These are phyloP conservation scores for Beauveria pseudobassiana DNA, from an alignment of 2,329 filamentous ascomycete genomes.

Conservation along the genomic window DNA sequence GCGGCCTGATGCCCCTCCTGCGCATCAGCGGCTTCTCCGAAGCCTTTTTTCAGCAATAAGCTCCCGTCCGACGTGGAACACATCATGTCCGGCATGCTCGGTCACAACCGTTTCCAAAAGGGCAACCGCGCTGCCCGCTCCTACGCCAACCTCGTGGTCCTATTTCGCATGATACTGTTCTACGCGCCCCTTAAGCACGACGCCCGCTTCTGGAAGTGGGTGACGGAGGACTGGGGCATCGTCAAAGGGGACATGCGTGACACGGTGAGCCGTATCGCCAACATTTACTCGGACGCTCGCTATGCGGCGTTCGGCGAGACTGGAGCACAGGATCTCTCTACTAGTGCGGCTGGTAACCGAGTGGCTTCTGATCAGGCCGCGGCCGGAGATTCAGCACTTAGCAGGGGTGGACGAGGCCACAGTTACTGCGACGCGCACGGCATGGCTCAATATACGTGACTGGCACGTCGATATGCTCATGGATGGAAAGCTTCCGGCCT, in stretches of 20 bases:
- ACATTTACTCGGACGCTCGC: background rate
- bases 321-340: background rate
- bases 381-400: background rate
- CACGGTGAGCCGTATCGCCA: background rate
- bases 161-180: conserved; percentile 7
- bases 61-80: background rate
- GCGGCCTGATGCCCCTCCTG: background rate
- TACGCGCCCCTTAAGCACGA: background rate
- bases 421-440: background rate
- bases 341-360: conserved; percentile 6
- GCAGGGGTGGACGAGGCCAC: background rate
- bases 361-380: background rate
- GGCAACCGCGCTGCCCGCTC: background rate
- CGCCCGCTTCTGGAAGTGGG: background rate
- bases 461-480: conserved; percentile 9
- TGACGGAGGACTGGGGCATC: conserved; percentile 8
- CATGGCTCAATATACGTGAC: conserved; percentile 1
- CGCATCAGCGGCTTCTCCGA: conserved; percentile 2
- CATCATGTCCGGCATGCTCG: background rate
- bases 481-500: conserved; percentile 1
- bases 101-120: background rate
- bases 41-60: background rate
- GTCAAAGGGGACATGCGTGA: background rate
- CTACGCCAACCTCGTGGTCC: conserved; percentile 5
- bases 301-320: background rate